phyloP scores from a whole-genome alignment of 345 rosid species.

The Ceriops zippeliana region DNA sequence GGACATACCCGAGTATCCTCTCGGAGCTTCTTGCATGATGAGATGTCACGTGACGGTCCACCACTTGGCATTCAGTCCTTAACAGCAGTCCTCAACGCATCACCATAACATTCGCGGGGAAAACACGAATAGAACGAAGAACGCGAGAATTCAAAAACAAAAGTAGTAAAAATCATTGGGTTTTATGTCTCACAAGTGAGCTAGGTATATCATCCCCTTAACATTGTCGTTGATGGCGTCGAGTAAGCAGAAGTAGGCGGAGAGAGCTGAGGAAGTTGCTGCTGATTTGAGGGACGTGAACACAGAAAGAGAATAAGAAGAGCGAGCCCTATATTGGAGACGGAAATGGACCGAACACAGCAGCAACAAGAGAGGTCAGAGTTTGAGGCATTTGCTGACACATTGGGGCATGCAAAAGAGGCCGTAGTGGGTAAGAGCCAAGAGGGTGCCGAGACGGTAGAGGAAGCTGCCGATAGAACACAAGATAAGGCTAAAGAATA shows the following conservation, averaged over 20 bases:
- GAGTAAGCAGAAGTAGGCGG: constrained; percentile 42
- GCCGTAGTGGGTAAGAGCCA: constrained; percentile 52
- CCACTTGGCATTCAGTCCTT: neutral
- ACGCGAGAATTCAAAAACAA: no score
- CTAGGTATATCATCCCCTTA: neutral
- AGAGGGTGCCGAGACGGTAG: constrained; percentile 16
- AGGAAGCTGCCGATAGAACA: neutral
- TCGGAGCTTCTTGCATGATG: no score
- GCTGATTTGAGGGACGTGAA: constrained; percentile 43
- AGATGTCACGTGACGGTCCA: neutral
- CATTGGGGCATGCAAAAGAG: constrained; percentile 55
- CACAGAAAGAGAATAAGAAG: constrained; percentile 22
- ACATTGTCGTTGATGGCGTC: constrained; percentile 39
- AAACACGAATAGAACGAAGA: no score
- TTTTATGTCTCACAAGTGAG: neutral
- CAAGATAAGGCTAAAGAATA: neutral
- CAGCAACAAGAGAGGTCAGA: constrained; percentile 48
- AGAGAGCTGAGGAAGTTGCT: constrained; percentile 53
- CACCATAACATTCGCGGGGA: neutral
- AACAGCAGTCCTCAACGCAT: neutral
- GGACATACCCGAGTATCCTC: no score
- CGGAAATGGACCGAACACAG: constrained; percentile 17
- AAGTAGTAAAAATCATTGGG: no score
- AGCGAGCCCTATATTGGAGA: neutral
- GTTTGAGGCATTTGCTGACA: constrained; percentile 54